These are phyloP conservation scores for Tripidium arundinaceum DNA, from an alignment of 202 grass and related monocot species.

Conservation along the genomic window DNA sequence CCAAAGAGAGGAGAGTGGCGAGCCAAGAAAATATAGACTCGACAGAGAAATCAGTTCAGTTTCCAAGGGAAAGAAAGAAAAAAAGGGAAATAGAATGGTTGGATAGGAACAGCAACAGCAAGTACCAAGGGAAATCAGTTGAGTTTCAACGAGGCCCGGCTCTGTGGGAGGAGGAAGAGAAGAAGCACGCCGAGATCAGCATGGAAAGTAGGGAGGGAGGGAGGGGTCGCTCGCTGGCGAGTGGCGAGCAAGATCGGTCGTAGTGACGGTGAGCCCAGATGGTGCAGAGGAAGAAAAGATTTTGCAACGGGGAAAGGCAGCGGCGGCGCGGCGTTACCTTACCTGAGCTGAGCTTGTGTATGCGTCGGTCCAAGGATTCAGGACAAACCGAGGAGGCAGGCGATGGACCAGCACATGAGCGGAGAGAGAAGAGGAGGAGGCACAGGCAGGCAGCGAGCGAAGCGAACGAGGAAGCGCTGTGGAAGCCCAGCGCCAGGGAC, in stretches of 20 bases:
- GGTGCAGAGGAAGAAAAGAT: neutral
- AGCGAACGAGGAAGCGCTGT: too few relatives aligned
- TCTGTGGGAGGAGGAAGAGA: neutral
- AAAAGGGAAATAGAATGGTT: neutral
- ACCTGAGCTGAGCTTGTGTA: neutral
- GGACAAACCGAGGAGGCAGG: slow-evolving; percentile 14
- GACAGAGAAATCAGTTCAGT: too few relatives aligned
- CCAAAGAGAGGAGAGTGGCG: neutral
- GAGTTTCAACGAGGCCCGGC: neutral
- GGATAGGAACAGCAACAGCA: neutral
- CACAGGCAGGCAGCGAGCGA: neutral
- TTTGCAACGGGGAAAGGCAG: neutral
- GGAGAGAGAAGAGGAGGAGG: neutral
- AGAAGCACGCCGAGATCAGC: slow-evolving; percentile 25
- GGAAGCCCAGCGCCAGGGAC: neutral
- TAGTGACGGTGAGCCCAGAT: too few relatives aligned
- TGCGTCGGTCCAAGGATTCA: slow-evolving; percentile 5
- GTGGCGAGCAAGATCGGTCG: too few relatives aligned
- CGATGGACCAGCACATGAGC: slow-evolving; percentile 4
- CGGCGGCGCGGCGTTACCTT: neutral
- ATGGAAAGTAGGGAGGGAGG: slow-evolving; percentile 24
- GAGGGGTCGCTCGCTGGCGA: neutral
- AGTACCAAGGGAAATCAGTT: neutral
- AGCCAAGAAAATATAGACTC: neutral
- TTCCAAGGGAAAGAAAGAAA: neutral